Evolutionary conservation across 1,284 basidiomycete genomes (phyloP), one percentile per base, ranked within the genome.

Genomic region (Cryptococcus amylolentus): DNA sequence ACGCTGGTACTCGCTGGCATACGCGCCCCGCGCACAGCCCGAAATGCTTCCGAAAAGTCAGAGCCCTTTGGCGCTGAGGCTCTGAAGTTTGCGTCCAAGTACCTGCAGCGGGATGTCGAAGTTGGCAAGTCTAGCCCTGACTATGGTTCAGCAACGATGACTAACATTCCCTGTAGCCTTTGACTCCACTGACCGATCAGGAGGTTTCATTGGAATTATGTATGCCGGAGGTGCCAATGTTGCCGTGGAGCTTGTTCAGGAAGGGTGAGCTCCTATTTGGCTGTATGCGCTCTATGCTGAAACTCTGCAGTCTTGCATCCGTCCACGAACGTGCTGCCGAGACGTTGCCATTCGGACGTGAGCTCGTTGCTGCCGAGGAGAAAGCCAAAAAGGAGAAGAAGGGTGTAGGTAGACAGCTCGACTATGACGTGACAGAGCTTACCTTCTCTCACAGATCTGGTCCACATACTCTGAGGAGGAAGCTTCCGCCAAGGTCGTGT

Each of bases 51-150:
- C 16, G 95, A 98, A 67, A 92, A 92, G 78, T 82, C 86, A 57
- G 95, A 98, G 72, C 90, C 93, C 2, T 97, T 82, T 71, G 95
- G 94, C 7, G 67, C 77, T 1, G 94, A 98, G 74, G 86, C 92
- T 2, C 80, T 85, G 7, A 88, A 90, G 43, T 98, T 90, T 67
- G 84, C 90, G 4, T 84, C 85, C 48, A 83, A 83, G 57, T 92
- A 88, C 69, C 87, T 97, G 85, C 96, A 98, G 76, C 85, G 94
- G 26, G 96, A 98, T 69, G 88, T 93, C 14, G 95, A 98, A 76
- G 86, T 98, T 59, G 87, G 70, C 72, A 27, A 10, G 41, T 42
- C 60, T 20, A 10, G 2, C 13, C 37, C 6, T 23, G 31, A 20
- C 40, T n/a, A 28, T 14, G 16, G 18, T 27, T 37, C 26, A 23